Evolutionary conservation across 768 basidiomycete species (phyloP), one percentile per base, ranked within the genome.

Genomic region (Cubamyces sp.): DNA sequence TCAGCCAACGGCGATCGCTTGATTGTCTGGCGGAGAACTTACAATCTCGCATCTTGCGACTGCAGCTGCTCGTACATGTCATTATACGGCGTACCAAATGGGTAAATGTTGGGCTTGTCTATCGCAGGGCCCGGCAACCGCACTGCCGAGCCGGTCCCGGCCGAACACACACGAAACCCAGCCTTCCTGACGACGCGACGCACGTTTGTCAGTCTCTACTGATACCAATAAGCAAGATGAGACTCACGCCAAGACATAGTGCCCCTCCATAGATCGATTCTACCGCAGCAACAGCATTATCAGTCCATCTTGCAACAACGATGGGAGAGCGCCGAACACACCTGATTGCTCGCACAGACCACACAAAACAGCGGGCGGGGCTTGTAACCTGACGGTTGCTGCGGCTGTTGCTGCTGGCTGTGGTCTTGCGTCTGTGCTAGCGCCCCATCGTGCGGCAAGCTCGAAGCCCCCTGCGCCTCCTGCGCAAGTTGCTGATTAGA

Each of bases 241-340:
- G 18, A 84, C 94, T 78, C 66, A 97, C 94, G 88, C 78, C 54
- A 98, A 75, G 15, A 96, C 93, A 70, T 86, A 84, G 71, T 99
- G 97, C 0, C 94, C 97, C 77, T 98, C 97, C 97, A 99, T 99
- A 0, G 95, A 96, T 50, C 96, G 88, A 73, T 97, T 97, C 95
- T 97, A 47, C 6, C n/a, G 11, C 25, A 23, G 23, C 37, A 54
- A 8, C 25, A 23, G 23, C 37, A 54, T 28, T 45, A 43, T 57
- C 23, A 55, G 49, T 23, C 51, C 5, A 43, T 40, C 47, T 21
- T 12, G 48, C 30, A 11, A 43, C 25, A 46, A 25, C 28, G n/a
- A 28, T 12, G 50, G 23, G 37, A 53, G 9, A 1, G 21, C n/a
- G 21, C 39, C 46, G 42, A 26, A 77, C 85, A 62, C 74, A 92